Percentiles rank a stretch among this genome's conserved stretches.
These are phyloP conservation scores for Noccaea bulbosa DNA, from an alignment of 345 rosid genomes.

Conservation along the genomic window DNA sequence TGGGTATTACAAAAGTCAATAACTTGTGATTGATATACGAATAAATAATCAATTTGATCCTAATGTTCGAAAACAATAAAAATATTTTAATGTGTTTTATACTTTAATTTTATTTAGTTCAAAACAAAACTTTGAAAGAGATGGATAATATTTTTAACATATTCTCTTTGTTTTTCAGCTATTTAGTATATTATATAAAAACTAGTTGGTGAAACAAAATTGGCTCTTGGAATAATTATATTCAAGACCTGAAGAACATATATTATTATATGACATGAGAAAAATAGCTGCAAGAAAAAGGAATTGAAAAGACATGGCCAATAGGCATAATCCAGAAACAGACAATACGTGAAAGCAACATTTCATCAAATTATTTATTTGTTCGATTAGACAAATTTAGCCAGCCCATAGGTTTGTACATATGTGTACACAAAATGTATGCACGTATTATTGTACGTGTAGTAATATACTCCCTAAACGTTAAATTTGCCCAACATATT, in stretches of 20 bases:
- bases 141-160: slow-evolving; percentile 26
- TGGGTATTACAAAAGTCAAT: slow-evolving; percentile 33
- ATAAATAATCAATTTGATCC: slow-evolving; percentile 8
- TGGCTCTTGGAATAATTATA: slow-evolving; percentile 38
- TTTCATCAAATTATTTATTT: slow-evolving; percentile 18
- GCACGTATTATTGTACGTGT: neutral
- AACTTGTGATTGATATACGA: slow-evolving; percentile 19
- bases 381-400: slow-evolving; percentile 16
- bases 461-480: too few relatives aligned
- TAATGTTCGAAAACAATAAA: slow-evolving; percentile 17
- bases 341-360: slow-evolving; percentile 46
- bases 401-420: slow-evolving; percentile 38
- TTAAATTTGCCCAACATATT: neutral
- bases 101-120: neutral
- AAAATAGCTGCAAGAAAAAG: slow-evolving; percentile 20
- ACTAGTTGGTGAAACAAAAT: slow-evolving; percentile 40
- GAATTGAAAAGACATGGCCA: slow-evolving; percentile 34
- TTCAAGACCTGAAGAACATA: slow-evolving; percentile 28
- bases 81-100: neutral
- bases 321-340: slow-evolving; percentile 28
- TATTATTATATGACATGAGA: slow-evolving; percentile 26
- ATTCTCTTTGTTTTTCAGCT: slow-evolving; percentile 27
- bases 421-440: slow-evolving; percentile 18
- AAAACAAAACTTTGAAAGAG: slow-evolving; percentile 35
- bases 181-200: slow-evolving; percentile 1